Conservation (phyloP, 2,329 filamentous ascomycete species). For the Colletotrichum coccodes region DNA sequence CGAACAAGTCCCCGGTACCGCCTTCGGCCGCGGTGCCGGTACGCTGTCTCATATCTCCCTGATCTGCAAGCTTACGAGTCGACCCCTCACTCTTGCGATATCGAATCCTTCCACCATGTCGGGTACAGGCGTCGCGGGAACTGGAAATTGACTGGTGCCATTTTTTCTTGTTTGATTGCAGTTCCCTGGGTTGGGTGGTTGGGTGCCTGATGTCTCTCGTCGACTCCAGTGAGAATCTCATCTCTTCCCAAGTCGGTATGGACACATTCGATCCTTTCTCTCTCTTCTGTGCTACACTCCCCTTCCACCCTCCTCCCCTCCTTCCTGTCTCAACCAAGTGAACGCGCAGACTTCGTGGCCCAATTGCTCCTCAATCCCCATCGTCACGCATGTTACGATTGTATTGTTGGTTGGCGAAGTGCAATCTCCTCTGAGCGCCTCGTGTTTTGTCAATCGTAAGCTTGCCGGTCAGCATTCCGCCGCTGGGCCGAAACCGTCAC, state of each 20-base stretch:
- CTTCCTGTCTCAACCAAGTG: constrained; percentile 3
- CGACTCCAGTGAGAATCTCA: neutral
- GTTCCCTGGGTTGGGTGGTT: constrained; percentile 5
- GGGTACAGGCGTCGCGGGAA: constrained; percentile 17
- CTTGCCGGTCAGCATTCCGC: neutral
- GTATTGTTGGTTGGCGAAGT: neutral
- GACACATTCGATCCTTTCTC: neutral
- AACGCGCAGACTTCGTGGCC: constrained; percentile 19
- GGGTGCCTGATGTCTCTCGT: neutral
- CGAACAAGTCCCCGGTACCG: neutral
- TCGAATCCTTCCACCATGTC: constrained; percentile 20
- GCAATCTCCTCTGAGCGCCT: neutral
- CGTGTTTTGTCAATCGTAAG: neutral
- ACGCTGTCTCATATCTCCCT: constrained; percentile 28
- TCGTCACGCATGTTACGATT: constrained; percentile 5
- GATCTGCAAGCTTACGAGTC: constrained; percentile 32
- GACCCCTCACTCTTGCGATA: constrained; percentile 12
- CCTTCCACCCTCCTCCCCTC: neutral
- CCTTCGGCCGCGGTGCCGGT: neutral
- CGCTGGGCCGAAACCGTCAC: constrained; percentile 1
- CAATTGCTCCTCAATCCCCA: neutral
- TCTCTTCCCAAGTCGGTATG: neutral
- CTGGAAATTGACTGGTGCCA: too few species aligned
- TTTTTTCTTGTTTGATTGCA: neutral
- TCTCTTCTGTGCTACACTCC: neutral